phyloP scores from a whole-genome alignment of 345 rosid species.

The Salix brachista region DNA sequence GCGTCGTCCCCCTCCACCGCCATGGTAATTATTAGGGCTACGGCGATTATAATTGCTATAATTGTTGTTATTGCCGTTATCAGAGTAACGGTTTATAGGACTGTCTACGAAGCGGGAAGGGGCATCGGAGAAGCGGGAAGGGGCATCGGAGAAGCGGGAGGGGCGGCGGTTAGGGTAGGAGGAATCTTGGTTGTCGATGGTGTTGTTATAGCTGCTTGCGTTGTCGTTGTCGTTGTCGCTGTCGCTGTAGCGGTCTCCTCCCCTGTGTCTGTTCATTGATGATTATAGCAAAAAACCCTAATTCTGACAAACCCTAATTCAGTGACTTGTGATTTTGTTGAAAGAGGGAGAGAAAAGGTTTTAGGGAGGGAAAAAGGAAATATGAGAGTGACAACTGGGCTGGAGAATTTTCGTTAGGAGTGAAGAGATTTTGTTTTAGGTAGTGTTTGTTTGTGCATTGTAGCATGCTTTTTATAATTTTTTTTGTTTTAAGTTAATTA shows the following conservation, averaged over 20 bases:
- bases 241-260: constrained; percentile 55
- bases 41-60: constrained; percentile 41
- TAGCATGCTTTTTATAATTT: too few relatives aligned
- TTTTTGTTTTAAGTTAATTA: too few relatives aligned
- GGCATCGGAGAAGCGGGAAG: constrained; percentile 31
- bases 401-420: background rate
- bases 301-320: constrained; percentile 3
- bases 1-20: constrained; percentile 41
- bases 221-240: background rate
- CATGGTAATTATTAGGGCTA: constrained; percentile 57
- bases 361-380: background rate
- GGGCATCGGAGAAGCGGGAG: constrained; percentile 36
- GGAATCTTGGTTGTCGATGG: constrained; percentile 27
- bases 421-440: background rate
- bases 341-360: background rate
- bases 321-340: too few relatives aligned
- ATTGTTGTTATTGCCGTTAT: constrained; percentile 14
- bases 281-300: constrained; percentile 14
- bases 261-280: constrained; percentile 74
- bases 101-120: constrained; percentile 28
- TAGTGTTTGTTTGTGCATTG: too few relatives aligned
- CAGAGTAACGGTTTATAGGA: constrained; percentile 12
- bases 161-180: constrained; percentile 36
- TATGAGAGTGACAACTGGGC: too few relatives aligned
- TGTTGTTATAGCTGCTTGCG: background rate